Base-by-base conservation (phyloP, 2,329 filamentous ascomycete genomes). In the Aspergillaceae sp. region DNA sequence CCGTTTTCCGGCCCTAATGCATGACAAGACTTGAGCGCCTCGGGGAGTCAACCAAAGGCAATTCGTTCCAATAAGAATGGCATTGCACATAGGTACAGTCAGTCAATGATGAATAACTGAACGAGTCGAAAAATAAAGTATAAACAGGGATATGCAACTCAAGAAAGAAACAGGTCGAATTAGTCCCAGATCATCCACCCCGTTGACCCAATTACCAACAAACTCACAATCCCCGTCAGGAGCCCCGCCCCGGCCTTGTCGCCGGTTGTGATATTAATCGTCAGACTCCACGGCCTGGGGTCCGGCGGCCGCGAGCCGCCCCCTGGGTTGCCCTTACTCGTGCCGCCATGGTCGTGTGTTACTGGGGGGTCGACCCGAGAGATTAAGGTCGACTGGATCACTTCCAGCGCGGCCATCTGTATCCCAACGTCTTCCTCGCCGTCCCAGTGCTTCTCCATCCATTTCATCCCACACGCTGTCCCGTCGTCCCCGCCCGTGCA, bases 401-500 rank as follows among this genome's bases (percentile, higher is more conserved):
- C 58, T 35, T 66, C 62, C 34, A 67, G 38, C 4, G 63, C 63
- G 26, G 61, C 61, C 66, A 71, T 68, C 48, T 71, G 67, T 45
- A 68, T 57, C 6, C 67, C 67, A 5, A 70, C 62, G 30, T 68
- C 67, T 11, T 58, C 53, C 6, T 53, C 61, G 2, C 64, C 61
- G 33, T 68, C 66, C 57, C 61, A 69, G 33, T 62, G 61, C 40
- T 57, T 44, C 0, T 58, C 56, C 1, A 58, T 64, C 71, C 71
- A 74, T 45, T 65, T 63, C 41, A 68, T 44, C 3, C 70, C 70
- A 42, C 71, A 74, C 0, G 59, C 60, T 4, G 51, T 51, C 1
- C 52, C 43, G 4, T 67, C 66, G 27, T 72, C 66, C 29, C 74
- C 60, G 19, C 74, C 77, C 2, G 66, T 69, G 56, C 79, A 82